phyloP scores from a whole-genome alignment of 768 basidiomycete genomes.

The Xerocomellus chrysenteron region DNA sequence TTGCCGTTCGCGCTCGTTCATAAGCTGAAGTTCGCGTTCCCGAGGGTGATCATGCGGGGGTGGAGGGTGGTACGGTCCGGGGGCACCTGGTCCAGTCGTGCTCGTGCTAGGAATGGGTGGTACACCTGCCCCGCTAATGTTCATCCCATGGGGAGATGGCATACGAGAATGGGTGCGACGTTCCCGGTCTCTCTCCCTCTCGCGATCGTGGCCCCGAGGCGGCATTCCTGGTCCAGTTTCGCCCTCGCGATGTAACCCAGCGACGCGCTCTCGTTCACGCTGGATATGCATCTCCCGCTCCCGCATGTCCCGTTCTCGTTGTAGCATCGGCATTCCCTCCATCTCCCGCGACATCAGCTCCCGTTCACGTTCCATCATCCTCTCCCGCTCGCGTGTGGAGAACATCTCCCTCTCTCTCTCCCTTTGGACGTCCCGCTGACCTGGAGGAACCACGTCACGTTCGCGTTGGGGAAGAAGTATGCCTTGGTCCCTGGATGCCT shows the following conservation, averaged over 20 bases:
- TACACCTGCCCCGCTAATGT: conserved; percentile 4
- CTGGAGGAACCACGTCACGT: conserved; percentile 17
- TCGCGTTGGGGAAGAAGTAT: conserved; percentile 25
- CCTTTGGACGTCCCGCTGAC: conserved; percentile 24
- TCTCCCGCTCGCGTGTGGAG: conserved; percentile 22
- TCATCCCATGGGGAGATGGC: conserved; percentile 24
- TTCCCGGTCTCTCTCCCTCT: conserved; percentile 32
- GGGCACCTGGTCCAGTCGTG: conserved; percentile 20
- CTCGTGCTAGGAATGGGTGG: conserved; percentile 4
- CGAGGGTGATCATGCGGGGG: conserved; percentile 24
- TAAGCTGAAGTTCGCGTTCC: conserved; percentile 24
- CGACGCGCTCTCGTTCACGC: conserved; percentile 28
- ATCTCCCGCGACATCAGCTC: conserved; percentile 24
- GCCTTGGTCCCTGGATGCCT: conserved; percentile 17
- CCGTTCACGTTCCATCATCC: conserved; percentile 24
- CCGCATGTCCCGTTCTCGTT: conserved; percentile 28
- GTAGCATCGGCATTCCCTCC: conserved; percentile 19
- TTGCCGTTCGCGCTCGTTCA: conserved; percentile 26
- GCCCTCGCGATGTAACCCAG: conserved; percentile 20
- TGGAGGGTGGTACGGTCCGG: conserved; percentile 19
- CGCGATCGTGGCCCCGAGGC: conserved; percentile 27
- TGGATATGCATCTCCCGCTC: conserved; percentile 30
- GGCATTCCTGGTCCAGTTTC: conserved; percentile 26
- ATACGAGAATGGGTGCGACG: conserved; percentile 28
- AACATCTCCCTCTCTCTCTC: conserved; percentile 25